Evolutionary conservation across 2,329 filamentous ascomycete genomes (phyloP).

Genomic region (Cytospora leucostoma): DNA sequence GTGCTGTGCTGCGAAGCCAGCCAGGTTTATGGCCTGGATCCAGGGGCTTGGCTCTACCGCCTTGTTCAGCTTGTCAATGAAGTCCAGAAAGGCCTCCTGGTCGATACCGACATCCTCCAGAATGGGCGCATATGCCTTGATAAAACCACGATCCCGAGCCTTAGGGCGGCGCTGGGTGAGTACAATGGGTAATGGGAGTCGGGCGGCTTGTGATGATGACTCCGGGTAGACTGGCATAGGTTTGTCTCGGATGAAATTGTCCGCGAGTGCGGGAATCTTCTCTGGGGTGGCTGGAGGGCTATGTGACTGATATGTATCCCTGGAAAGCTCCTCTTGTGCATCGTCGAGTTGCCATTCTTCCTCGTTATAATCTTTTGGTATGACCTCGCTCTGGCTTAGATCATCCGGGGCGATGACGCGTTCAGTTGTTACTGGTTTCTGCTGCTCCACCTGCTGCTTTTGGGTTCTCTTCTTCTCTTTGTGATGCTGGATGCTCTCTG

Average conservation of each 20-base stretch:
- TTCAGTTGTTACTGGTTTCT: neutral
- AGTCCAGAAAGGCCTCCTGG: slow-evolving; percentile 50
- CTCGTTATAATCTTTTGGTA: slow-evolving; percentile 10
- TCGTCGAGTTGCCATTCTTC: slow-evolving; percentile 24
- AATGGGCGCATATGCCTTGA: slow-evolving; percentile 54
- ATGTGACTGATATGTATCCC: neutral
- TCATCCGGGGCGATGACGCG: neutral
- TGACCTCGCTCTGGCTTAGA: neutral
- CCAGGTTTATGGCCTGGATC: slow-evolving; percentile 45
- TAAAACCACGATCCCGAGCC: slow-evolving; percentile 50
- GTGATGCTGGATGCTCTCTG: slow-evolving; percentile 29
- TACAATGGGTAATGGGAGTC: slow-evolving; percentile 49
- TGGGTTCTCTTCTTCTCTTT: slow-evolving; percentile 28
- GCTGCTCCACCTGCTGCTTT: slow-evolving; percentile 10
- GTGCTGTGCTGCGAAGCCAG: slow-evolving; percentile 41
- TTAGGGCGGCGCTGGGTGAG: slow-evolving; percentile 54
- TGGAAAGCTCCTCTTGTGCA: slow-evolving; percentile 20
- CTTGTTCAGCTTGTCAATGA: slow-evolving; percentile 49
- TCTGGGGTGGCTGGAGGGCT: neutral
- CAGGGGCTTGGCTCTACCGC: slow-evolving; percentile 39
- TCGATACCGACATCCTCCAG: slow-evolving; percentile 49
- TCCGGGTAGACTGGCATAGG: neutral
- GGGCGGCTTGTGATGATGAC: neutral
- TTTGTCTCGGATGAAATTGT: slow-evolving; percentile 19
- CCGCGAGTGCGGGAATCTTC: slow-evolving; percentile 10